Conservation (phyloP, 257 asterid genomes). For the Euphrasia confusa region DNA sequence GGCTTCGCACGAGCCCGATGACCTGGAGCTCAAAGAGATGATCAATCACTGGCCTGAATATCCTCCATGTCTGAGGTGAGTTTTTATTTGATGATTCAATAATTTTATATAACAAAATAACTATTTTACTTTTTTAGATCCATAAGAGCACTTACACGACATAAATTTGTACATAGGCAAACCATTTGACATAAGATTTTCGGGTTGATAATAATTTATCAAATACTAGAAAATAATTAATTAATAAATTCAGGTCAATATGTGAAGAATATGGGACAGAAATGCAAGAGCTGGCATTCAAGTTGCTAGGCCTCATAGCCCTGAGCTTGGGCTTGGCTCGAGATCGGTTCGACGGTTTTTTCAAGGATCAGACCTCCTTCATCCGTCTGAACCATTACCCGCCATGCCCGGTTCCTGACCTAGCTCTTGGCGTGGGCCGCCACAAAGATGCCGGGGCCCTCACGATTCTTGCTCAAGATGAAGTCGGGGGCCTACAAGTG, state of each 20-base stretch:
- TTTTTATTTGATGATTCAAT: too few species aligned
- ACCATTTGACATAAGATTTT: too few species aligned
- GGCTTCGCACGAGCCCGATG: conserved; percentile 32
- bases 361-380: conserved; percentile 37
- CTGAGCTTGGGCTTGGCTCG: conserved; percentile 44
- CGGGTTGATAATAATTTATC: too few species aligned
- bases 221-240: too few species aligned
- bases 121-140: too few species aligned
- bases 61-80: conserved; percentile 40
- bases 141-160: too few species aligned
- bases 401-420: conserved; percentile 50
- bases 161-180: too few species aligned
- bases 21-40: conserved; percentile 26
- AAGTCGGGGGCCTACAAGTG: conserved; percentile 55
- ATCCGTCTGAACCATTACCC: conserved; percentile 51
- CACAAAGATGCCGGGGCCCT: conserved; percentile 54
- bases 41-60: conserved; percentile 44
- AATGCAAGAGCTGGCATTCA: conserved; percentile 37
- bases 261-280: conserved; percentile 37
- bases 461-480: conserved; percentile 48
- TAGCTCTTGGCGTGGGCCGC: conserved; percentile 51
- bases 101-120: too few species aligned
- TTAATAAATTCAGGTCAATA: conserved; percentile 30
- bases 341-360: conserved; percentile 33
- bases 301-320: conserved; percentile 43